phyloP scores from a whole-genome alignment of 1,139 yeast genomes.

The Geotrichum siamense region DNA sequence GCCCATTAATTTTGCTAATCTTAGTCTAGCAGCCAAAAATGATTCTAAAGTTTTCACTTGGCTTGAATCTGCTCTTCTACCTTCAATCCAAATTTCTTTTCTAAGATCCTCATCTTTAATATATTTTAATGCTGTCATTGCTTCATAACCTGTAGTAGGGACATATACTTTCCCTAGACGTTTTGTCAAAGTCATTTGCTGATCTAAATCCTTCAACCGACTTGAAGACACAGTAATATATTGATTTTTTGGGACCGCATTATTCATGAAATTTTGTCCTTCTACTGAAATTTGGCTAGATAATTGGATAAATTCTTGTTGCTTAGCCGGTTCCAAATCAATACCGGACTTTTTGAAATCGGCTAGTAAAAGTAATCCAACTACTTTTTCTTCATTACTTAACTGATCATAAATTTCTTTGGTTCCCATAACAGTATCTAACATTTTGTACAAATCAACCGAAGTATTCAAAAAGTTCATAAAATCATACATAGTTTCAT shows the following conservation, averaged over 20 bases:
- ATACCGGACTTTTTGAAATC: constrained; percentile 93
- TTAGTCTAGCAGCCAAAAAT: constrained; percentile 59
- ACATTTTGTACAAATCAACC: constrained; percentile 56
- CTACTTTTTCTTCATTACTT: constrained; percentile 67
- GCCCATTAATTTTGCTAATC: constrained; percentile 69
- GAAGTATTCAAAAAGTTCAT: constrained; percentile 91
- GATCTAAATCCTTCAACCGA: constrained; percentile 36
- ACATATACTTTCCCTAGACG: constrained; percentile 39
- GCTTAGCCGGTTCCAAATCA: constrained; percentile 57
- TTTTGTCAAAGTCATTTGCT: constrained; percentile 3
- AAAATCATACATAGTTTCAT: constrained; percentile 82
- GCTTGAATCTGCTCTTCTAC: constrained; percentile 46
- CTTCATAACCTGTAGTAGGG: constrained; percentile 64
- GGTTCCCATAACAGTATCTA: constrained; percentile 50
- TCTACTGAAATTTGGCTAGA: constrained; percentile 75
- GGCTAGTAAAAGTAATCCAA: constrained; percentile 68
- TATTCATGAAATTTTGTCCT: constrained; percentile 73
- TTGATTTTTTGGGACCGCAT: constrained; percentile 35
- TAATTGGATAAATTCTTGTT: constrained; percentile 64
- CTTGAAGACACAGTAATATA: constrained; percentile 30
- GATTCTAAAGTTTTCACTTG: constrained; percentile 57
- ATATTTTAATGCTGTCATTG: constrained; percentile 57
- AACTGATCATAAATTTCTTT: constrained; percentile 39
- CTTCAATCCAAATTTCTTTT: constrained; percentile 62
- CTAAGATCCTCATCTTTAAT: constrained; percentile 55